A percentile compares a stretch with the other conserved stretches of the same genome.
Conservation (phyloP, 495 filamentous ascomycete species). For the Cercophora scortea region DNA sequence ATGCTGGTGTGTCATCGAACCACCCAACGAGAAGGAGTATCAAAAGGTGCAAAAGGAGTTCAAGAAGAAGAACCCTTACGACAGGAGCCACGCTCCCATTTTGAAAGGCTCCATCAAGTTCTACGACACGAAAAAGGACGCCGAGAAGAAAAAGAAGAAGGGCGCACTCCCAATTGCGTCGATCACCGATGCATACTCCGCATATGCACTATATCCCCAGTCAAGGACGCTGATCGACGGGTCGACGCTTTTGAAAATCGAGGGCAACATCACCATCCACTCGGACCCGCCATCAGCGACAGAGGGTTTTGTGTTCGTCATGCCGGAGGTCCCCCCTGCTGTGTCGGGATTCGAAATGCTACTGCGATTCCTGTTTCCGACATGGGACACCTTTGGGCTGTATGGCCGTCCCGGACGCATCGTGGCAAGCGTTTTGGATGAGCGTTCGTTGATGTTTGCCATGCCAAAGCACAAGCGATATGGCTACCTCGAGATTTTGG, state of each 20-base stretch:
- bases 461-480: constrained; percentile 85
- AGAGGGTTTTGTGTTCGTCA: constrained; percentile 94
- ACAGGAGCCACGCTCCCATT: constrained; percentile 52
- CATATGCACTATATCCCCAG: constrained; percentile 93
- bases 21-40: constrained; percentile 86
- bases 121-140: constrained; percentile 63
- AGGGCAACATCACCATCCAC: constrained; percentile 84
- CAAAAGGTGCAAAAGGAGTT: constrained; percentile 72
- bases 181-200: constrained; percentile 82
- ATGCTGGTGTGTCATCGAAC: constrained; percentile 91
- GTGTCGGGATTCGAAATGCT: constrained; percentile 95
- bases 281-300: constrained; percentile 59
- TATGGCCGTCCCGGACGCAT: constrained; percentile 87
- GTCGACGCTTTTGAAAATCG: constrained; percentile 89
- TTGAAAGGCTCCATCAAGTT: constrained; percentile 88
- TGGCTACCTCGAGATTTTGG: constrained; percentile 82
- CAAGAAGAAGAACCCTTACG: constrained; percentile 83
- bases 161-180: constrained; percentile 73
- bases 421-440: constrained; percentile 77
- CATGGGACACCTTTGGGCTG: constrained; percentile 85
- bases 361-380: constrained; percentile 89
- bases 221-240: constrained; percentile 87
- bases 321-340: constrained; percentile 88
- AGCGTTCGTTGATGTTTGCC: constrained; percentile 93
- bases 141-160: constrained; percentile 89